phyloP scores from a whole-genome alignment of 2,329 filamentous ascomycete species.

The Talaromyces sp. region DNA sequence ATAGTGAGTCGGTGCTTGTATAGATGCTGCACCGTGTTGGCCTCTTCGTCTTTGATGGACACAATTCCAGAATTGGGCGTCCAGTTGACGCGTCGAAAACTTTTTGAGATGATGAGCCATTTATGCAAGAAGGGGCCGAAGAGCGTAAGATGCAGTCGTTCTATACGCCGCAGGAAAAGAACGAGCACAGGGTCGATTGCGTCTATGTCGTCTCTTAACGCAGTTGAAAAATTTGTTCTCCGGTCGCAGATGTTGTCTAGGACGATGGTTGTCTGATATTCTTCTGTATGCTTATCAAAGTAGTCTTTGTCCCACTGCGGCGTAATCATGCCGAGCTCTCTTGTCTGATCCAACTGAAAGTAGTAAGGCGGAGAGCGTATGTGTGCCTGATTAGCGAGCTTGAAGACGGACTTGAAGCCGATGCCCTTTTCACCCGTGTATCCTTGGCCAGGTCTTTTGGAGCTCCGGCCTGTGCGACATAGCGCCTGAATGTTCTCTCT shows the following conservation, averaged over 20 bases:
- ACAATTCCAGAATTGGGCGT: not conserved
- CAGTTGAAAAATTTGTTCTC: not conserved
- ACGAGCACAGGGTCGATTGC: not conserved
- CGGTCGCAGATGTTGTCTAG: not conserved
- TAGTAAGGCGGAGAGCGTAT: conserved; percentile 17
- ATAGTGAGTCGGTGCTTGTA: not conserved
- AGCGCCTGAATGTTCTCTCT: not conserved
- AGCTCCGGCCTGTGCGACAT: conserved; percentile 12
- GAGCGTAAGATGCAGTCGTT: not conserved
- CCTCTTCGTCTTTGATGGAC: not conserved
- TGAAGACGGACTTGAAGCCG: conserved; percentile 33
- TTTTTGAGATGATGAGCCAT: not conserved
- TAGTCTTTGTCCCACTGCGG: conserved; percentile 14
- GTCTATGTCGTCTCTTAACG: not conserved
- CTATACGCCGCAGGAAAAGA: not conserved
- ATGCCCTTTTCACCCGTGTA: conserved; percentile 30
- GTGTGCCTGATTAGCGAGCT: conserved; percentile 20
- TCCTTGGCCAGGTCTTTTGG: conserved; percentile 17
- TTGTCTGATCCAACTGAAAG: conserved; percentile 16
- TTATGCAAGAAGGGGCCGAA: not conserved
- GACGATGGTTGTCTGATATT: not conserved
- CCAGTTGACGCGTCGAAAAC: not conserved
- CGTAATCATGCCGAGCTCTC: conserved; percentile 16
- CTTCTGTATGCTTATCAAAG: conserved; percentile 10
- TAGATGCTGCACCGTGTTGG: not conserved